These are phyloP conservation scores for Leucaena leucocephala DNA, from an alignment of 306 rosid species.

Conservation along the genomic window DNA sequence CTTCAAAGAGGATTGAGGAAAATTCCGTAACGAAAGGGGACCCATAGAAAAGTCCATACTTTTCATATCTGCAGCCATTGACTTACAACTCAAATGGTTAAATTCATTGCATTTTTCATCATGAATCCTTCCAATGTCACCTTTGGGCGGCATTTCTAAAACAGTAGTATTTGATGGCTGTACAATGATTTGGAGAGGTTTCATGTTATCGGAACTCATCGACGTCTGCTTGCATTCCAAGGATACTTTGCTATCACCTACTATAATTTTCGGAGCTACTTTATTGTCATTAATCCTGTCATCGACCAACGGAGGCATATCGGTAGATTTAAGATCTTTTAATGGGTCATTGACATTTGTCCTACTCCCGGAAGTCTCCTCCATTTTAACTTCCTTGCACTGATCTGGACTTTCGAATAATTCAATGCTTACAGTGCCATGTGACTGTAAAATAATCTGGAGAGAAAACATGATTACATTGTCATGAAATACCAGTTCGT, in stretches of 20 bases:
- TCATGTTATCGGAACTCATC: conserved; percentile 13
- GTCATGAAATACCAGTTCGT: background rate
- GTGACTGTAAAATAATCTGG: conserved; percentile 35
- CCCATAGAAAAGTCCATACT: background rate
- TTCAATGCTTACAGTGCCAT: conserved; percentile 5
- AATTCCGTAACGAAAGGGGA: conserved; percentile 25
- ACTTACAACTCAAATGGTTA: conserved; percentile 9
- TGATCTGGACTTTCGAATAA: conserved; percentile 23
- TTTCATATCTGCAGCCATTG: conserved; percentile 13
- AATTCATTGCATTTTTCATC: background rate
- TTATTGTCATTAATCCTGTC: conserved; percentile 10
- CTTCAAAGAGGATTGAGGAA: conserved; percentile 23
- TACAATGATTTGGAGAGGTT: conserved; percentile 3
- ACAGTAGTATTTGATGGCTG: background rate
- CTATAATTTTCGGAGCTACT: background rate
- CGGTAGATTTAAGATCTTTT: conserved; percentile 7
- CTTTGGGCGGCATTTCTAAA: conserved; percentile 10
- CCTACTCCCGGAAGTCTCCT: conserved; percentile 18
- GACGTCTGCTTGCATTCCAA: conserved; percentile 29
- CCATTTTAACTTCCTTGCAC: conserved; percentile 10
- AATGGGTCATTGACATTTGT: background rate
- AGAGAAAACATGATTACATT: background rate
- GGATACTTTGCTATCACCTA: conserved; percentile 24
- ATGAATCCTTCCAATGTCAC: background rate
- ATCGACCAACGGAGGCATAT: conserved; percentile 11